These are phyloP conservation scores for Trametes sp. DNA, from an alignment of 1,284 basidiomycete genomes.

Conservation along the genomic window DNA sequence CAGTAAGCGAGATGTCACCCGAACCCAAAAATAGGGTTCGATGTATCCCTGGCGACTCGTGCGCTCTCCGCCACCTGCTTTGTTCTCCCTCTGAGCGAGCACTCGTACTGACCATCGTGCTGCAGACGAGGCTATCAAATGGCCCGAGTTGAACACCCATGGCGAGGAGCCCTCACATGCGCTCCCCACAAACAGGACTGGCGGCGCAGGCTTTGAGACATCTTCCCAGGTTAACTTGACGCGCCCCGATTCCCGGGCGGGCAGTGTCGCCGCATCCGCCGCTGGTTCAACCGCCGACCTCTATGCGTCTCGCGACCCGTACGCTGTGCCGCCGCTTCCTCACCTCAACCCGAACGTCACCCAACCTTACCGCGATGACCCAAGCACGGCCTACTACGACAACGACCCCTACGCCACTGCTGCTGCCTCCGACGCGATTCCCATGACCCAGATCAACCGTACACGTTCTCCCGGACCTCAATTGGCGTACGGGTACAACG, in stretches of 20 bases:
- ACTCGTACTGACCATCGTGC: slow-evolving; percentile 9
- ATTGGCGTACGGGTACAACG: slow-evolving; percentile 43
- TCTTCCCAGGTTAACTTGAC: slow-evolving; percentile 64
- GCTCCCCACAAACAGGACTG: slow-evolving; percentile 68
- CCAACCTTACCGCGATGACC: slow-evolving; percentile 75
- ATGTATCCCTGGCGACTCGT: slow-evolving; percentile 3
- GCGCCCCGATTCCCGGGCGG: slow-evolving; percentile 50
- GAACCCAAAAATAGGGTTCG: slow-evolving; percentile 25
- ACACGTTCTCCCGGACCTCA: slow-evolving; percentile 46
- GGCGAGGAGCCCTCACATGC: slow-evolving; percentile 51
- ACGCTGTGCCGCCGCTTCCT: slow-evolving; percentile 84
- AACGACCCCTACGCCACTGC: slow-evolving; percentile 79
- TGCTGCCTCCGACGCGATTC: slow-evolving; percentile 70
- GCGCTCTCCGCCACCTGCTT: background rate
- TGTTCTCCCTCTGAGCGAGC: background rate
- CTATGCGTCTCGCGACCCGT: slow-evolving; percentile 61
- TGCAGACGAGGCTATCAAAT: slow-evolving; percentile 83
- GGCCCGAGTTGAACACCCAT: slow-evolving; percentile 83
- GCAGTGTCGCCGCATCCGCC: slow-evolving; percentile 51
- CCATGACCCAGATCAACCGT: slow-evolving; percentile 76
- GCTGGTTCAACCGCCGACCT: slow-evolving; percentile 59
- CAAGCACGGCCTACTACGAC: slow-evolving; percentile 65
- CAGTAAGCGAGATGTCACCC: slow-evolving; percentile 7
- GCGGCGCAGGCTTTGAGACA: slow-evolving; percentile 69
- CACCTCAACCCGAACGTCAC: slow-evolving; percentile 76